These are phyloP conservation scores for Naganishia onofrii DNA, from an alignment of 768 basidiomycete species.

Conservation along the genomic window DNA sequence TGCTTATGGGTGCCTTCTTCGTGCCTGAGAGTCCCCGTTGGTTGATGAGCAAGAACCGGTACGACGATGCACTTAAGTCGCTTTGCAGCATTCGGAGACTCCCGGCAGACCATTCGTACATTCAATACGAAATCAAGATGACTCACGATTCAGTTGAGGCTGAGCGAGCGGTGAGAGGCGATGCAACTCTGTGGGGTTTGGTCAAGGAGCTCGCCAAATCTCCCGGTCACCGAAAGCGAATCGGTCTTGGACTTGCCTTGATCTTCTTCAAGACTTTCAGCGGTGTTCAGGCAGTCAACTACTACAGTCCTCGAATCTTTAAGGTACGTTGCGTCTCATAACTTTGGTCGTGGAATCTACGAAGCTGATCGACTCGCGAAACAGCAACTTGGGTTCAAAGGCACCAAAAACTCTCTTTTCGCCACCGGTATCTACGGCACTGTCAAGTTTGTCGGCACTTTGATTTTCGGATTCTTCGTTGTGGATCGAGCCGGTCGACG, in stretches of 20 bases:
- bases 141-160: slow-evolving; percentile 36
- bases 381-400: slow-evolving; percentile 36
- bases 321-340: not conserved
- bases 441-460: slow-evolving; percentile 38
- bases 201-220: slow-evolving; percentile 38
- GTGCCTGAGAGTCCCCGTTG: slow-evolving; percentile 40
- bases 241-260: slow-evolving; percentile 33
- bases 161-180: slow-evolving; percentile 36
- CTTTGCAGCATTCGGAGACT: slow-evolving; percentile 44
- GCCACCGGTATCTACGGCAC: slow-evolving; percentile 43
- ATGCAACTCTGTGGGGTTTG: slow-evolving; percentile 36
- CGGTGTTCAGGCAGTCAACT: slow-evolving; percentile 36
- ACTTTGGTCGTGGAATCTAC: too few species aligned
- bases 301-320: slow-evolving; percentile 44
- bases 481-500: slow-evolving; percentile 44
- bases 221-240: slow-evolving; percentile 34
- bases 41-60: slow-evolving; percentile 36
- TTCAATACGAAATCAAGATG: slow-evolving; percentile 42
- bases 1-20: slow-evolving; percentile 32
- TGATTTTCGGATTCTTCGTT: slow-evolving; percentile 36
- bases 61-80: slow-evolving; percentile 38
- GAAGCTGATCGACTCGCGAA: not conserved
- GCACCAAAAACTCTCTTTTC: slow-evolving; percentile 39
- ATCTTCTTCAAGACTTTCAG: slow-evolving; percentile 32
- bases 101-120: slow-evolving; percentile 40